These are phyloP conservation scores for Chaetomium sp. DNA, from an alignment of 2,329 filamentous ascomycete genomes.

Conservation along the genomic window DNA sequence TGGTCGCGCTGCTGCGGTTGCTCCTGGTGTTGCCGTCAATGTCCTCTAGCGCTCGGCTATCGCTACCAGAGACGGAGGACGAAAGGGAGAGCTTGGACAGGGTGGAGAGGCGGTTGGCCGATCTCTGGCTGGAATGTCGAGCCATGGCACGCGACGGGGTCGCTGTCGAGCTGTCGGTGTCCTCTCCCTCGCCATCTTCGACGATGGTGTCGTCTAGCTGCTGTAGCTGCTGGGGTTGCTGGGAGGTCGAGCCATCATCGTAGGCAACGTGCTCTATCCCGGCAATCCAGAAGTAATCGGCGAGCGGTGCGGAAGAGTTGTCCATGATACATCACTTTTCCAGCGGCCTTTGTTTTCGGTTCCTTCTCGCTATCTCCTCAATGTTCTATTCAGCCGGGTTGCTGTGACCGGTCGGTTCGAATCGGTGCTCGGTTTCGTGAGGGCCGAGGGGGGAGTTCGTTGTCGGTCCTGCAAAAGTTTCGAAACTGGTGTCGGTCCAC, in stretches of 20 bases:
- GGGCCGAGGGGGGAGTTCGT: not conserved
- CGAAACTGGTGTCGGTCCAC: not conserved
- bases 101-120: slow-evolving; percentile 60
- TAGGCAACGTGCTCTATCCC: slow-evolving; percentile 69
- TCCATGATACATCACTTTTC: slow-evolving; percentile 53
- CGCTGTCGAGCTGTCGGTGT: slow-evolving; percentile 39
- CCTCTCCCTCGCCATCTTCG: slow-evolving; percentile 62
- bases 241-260: slow-evolving; percentile 47
- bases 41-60: slow-evolving; percentile 58
- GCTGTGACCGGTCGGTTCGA: slow-evolving; percentile 9
- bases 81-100: slow-evolving; percentile 43
- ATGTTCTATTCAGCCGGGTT: not conserved
- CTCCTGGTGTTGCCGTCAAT: slow-evolving; percentile 60
- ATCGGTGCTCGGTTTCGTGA: slow-evolving; percentile 15
- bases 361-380: not conserved
- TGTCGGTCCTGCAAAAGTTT: slow-evolving; percentile 3
- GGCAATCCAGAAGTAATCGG: slow-evolving; percentile 77
- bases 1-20: slow-evolving; percentile 68
- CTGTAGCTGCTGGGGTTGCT: slow-evolving; percentile 32
- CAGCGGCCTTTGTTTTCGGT: slow-evolving; percentile 1
- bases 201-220: slow-evolving; percentile 55
- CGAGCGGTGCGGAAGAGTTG: slow-evolving; percentile 64
- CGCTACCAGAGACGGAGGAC: slow-evolving; percentile 37
- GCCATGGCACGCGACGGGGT: slow-evolving; percentile 45
- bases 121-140: slow-evolving; percentile 64